These are phyloP conservation scores for Cercospora sp. DNA, from an alignment of 2,329 filamentous ascomycete genomes.

Conservation along the genomic window DNA sequence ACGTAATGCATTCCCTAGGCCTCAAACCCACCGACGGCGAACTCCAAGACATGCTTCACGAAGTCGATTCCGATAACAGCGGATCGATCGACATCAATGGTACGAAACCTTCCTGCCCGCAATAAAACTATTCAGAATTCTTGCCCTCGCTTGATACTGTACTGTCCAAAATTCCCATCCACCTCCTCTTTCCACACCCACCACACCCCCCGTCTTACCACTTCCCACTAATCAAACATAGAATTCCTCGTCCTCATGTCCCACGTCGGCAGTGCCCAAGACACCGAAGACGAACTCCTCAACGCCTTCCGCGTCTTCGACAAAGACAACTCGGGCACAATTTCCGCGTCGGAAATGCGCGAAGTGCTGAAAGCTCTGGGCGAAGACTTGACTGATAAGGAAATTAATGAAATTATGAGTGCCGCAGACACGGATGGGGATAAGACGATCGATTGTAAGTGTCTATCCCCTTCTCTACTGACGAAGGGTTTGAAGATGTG, in stretches of 20 bases:
- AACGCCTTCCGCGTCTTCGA: slow-evolving; percentile 24
- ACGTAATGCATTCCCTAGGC: slow-evolving; percentile 24
- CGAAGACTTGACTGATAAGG: slow-evolving; percentile 21
- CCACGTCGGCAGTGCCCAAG: slow-evolving; percentile 12
- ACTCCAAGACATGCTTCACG: slow-evolving; percentile 23
- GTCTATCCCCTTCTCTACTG: no score
- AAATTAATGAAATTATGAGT: slow-evolving; percentile 24
- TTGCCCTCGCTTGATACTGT: no score
- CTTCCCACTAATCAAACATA: neutral
- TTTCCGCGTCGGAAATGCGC: slow-evolving; percentile 20
- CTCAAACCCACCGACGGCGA: slow-evolving; percentile 22
- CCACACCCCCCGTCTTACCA: no score
- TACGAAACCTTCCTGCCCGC: neutral
- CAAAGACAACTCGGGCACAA: slow-evolving; percentile 21
- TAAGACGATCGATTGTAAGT: slow-evolving; percentile 23
- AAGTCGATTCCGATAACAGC: slow-evolving; percentile 23
- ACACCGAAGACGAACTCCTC: slow-evolving; percentile 23
- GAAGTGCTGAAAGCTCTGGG: slow-evolving; percentile 23
- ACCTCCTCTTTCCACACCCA: no score
- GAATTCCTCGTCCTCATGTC: slow-evolving; percentile 26
- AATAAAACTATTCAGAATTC: no score
- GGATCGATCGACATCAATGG: slow-evolving; percentile 23
- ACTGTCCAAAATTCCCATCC: no score
- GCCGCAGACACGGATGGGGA: slow-evolving; percentile 23
- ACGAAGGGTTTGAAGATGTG: no score